Evolutionary conservation across 306 rosid genomes (phyloP), one percentile per base, ranked within the genome.

Genomic region (Crotalaria pallida): DNA sequence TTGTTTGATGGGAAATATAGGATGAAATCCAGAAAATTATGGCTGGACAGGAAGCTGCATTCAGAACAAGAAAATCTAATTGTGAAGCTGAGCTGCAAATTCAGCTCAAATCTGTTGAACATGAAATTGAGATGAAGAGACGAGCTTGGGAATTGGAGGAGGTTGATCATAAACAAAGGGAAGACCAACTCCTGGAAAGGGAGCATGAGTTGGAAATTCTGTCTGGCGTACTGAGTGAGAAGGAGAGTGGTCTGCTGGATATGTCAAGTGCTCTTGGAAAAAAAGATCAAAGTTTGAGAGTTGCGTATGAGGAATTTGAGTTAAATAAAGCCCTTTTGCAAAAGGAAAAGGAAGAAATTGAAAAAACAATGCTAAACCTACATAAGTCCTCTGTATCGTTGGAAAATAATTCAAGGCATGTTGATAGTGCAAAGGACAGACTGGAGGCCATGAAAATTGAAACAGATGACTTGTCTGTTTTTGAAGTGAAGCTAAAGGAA

Each of bases 141-240:
- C 80, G 97, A 71, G 90, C 97, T 51, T 94, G 98, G 98, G 98
- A 94, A 82, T 84, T 94, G 80, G 86, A 84, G 82, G 98, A 94
- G 82, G 90, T 94, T 73, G 98, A 90, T 80, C 97, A 88, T 60
- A 88, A 78, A 60, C 98, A 90, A 53, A 74, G 78, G 65, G 89
- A 87, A 61, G 90, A 88, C 58, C 85, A 85, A 76, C 44, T 88
- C 71, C 64, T 49, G 51, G 97, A 90, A 83, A 88, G 74, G 83
- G 96, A 90, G 69, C 79, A 88, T 74, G 97, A 87, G 44, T 67
- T 90, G 76, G 97, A 87, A 71, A 82, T 77, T 77, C 83, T 83
- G 73, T 73, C 91, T 47, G 85, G 80, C 74, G 76, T 82, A 43
- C 51, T 90, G 84, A 64, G 65, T 45, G 89, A 80, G 53, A 90